Evolutionary conservation across 2,329 filamentous ascomycete species (phyloP), one percentile per base, ranked within the genome.

Genomic region (Diaporthe sp.): DNA sequence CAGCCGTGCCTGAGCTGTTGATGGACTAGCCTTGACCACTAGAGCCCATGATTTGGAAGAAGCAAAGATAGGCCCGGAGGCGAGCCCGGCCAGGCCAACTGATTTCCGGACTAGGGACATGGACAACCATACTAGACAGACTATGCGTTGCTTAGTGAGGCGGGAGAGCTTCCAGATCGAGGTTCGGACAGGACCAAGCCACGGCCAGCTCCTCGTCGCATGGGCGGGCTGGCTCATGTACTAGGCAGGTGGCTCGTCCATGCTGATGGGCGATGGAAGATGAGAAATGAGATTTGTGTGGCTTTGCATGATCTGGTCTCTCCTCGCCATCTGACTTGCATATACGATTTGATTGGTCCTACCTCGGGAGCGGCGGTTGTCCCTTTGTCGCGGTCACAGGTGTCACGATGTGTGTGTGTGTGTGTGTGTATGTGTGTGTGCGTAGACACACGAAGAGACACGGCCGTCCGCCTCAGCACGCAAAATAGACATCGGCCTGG

Each of bases 301-400:
- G 65, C 49, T 55, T 42, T 70, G 65, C 49, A 70, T 70, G 65
- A 70, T 70, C 65, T 70, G 65, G 47, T 55, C 65, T 70, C 65
- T 55, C 49, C 65, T 70, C 49, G 15, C 49, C 65, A 70, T 55
- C 65, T 70, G 49, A 70, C 65, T 31, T 70, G 65, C 65, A 70
- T 70, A 55, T 42, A 55, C 65, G 65, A 28, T 70, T 42, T 55
- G 65, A 70, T 55, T 70, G 65, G 65, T 70, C 65, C 47, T 70
- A 70, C 65, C 49, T 28, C 49, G 49, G 65, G 65, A 70, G 34
- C 65, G 49, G 65, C 34, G 49, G 65, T 13, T 28, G 65, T 70
- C 49, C 31, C 49, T 70, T 55, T 55, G 65, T 70, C 49, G 49
- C 47, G 37, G 49, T 42, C 49, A 42, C 65, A 68, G 34, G 65